These are phyloP conservation scores for Psilocybe cubensis DNA, from an alignment of 768 basidiomycete genomes.

Conservation along the genomic window DNA sequence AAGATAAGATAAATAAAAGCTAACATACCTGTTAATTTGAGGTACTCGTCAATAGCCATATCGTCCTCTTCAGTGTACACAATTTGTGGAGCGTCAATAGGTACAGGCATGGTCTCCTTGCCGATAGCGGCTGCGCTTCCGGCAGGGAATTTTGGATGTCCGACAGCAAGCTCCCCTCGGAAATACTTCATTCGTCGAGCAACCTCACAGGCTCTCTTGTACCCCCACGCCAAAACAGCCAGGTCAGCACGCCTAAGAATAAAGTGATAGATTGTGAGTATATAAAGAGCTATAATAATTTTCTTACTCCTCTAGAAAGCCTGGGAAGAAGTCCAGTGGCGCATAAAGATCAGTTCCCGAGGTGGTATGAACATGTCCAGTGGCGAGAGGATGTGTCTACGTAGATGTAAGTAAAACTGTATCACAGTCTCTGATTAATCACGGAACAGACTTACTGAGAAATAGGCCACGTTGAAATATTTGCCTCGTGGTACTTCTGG, in stretches of 20 bases:
- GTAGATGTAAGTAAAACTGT: background rate
- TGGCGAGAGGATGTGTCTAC: slow-evolving; percentile 34
- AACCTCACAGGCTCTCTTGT: slow-evolving; percentile 56
- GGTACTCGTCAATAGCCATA: slow-evolving; percentile 35
- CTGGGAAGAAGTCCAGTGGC: slow-evolving; percentile 25
- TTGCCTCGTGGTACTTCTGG: background rate
- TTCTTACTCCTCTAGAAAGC: slow-evolving; percentile 21
- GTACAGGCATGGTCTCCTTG: slow-evolving; percentile 31
- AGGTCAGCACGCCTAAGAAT: slow-evolving; percentile 35
- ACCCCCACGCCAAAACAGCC: slow-evolving; percentile 45
- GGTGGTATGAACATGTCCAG: slow-evolving; percentile 41
- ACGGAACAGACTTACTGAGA: background rate
- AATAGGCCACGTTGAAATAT: background rate
- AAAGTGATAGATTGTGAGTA: too few species aligned
- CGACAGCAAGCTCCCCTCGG: slow-evolving; percentile 29
- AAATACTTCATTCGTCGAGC: slow-evolving; percentile 51
- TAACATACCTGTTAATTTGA: slow-evolving; percentile 32
- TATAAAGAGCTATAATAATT: too few species aligned
- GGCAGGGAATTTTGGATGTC: slow-evolving; percentile 17
- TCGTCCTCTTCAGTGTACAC: slow-evolving; percentile 42
- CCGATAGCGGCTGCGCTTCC: slow-evolving; percentile 37
- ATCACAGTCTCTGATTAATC: background rate
- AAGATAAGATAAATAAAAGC: background rate
- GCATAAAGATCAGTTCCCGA: slow-evolving; percentile 34
- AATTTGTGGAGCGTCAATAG: slow-evolving; percentile 36